Conservation (phyloP, 352 stramenopile species). For the Sclerospora graminicola region DNA sequence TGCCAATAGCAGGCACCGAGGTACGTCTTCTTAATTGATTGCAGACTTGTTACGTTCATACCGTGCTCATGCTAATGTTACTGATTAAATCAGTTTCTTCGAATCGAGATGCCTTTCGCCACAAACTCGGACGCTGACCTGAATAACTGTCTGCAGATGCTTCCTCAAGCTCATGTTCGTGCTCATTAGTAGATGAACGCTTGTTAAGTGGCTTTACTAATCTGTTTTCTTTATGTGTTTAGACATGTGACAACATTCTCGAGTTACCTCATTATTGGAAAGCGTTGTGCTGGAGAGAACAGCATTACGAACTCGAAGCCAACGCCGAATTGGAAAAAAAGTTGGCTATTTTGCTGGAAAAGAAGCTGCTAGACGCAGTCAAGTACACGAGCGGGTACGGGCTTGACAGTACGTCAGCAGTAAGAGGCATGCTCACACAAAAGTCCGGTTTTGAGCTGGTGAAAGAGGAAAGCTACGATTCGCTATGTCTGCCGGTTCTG, state of each 20-base stretch:
- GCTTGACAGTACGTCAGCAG: slow-evolving; percentile 34
- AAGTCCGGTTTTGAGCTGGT: no score
- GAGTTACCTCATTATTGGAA: slow-evolving; percentile 72
- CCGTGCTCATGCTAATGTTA: no score
- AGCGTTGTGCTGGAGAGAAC: slow-evolving; percentile 40
- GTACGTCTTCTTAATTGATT: slow-evolving; percentile 15
- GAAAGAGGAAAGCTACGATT: no score
- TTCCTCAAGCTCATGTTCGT: slow-evolving; percentile 63
- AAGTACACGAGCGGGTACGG: slow-evolving; percentile 64
- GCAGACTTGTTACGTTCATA: no score
- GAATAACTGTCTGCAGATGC: slow-evolving; percentile 43
- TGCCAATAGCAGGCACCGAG: slow-evolving; percentile 54
- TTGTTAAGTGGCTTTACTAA: no score
- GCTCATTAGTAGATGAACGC: background rate
- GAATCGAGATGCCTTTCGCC: slow-evolving; percentile 68
- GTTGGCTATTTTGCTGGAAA: slow-evolving; percentile 27
- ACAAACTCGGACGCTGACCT: slow-evolving; percentile 28
- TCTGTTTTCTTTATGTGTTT: background rate
- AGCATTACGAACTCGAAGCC: slow-evolving; percentile 18
- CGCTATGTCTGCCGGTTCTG: slow-evolving; percentile 35
- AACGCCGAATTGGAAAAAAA: slow-evolving; percentile 29
- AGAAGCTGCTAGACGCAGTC: slow-evolving; percentile 41
- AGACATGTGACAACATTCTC: slow-evolving; percentile 75
- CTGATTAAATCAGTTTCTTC: slow-evolving; percentile 38
- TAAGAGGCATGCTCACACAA: slow-evolving; percentile 11